A percentile compares a stretch with the other conserved stretches of the same genome.
Evolutionary conservation across 2,329 filamentous ascomycete genomes (phyloP).

Genomic region (Diaporthe australafricana): DNA sequence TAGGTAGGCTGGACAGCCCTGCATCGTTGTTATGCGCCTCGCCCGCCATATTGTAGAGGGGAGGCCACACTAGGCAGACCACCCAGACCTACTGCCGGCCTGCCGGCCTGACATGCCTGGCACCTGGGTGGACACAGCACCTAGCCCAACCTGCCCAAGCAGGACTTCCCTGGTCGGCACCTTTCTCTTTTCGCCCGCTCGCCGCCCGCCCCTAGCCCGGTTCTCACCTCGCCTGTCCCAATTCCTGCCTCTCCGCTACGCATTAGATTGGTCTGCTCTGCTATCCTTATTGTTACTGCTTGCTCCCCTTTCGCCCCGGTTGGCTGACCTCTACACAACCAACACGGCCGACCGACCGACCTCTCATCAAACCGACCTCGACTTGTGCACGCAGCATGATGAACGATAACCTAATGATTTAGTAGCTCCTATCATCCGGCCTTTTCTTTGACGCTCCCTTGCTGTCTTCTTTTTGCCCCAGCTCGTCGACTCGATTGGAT

Average conservation of each 20-base stretch:
- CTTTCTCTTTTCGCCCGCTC: constrained; percentile 15
- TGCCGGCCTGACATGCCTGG: neutral
- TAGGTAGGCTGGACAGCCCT: constrained; percentile 11
- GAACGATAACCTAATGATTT: constrained; percentile 36
- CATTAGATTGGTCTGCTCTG: constrained; percentile 1
- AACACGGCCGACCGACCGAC: constrained; percentile 20
- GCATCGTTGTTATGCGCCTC: constrained; percentile 23
- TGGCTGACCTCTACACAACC: constrained; percentile 21
- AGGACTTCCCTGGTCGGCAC: constrained; percentile 11
- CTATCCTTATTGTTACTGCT: neutral
- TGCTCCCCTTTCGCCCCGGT: constrained; percentile 25
- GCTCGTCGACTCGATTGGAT: constrained; percentile 17
- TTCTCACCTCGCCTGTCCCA: neutral
- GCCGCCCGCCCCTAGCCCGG: constrained; percentile 17
- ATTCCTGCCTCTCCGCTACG: constrained; percentile 6
- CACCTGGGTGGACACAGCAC: too few relatives aligned
- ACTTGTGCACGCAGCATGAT: constrained; percentile 29
- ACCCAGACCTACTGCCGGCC: neutral
- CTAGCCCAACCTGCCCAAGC: constrained; percentile 7
- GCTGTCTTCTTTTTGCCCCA: constrained; percentile 19
- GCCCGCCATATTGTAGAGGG: neutral
- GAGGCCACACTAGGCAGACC: neutral
- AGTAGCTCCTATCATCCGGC: constrained; percentile 29
- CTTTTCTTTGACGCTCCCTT: constrained; percentile 29
- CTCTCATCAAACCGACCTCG: neutral